A percentile compares a stretch with the other conserved stretches of the same genome.
Conservation (phyloP, 176 grass and related monocot genomes). For the Luzula sylvatica region DNA sequence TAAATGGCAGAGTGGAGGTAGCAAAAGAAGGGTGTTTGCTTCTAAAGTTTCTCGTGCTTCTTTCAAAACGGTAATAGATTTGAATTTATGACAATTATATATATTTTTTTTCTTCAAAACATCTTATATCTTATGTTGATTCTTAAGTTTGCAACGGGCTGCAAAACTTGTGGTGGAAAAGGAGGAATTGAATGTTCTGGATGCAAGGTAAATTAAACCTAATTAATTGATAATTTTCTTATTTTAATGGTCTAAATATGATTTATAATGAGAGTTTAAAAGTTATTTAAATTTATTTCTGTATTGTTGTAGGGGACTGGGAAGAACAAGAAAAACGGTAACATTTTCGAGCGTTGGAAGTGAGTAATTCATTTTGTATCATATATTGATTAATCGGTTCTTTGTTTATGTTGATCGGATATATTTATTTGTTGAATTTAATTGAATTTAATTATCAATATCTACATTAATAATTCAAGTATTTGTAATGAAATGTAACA, state of each 20-base stretch:
- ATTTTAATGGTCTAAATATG: not conserved
- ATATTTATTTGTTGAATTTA: not conserved
- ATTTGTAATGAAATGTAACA: too few relatives aligned
- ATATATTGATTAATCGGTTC: not conserved
- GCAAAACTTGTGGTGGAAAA: slow-evolving; percentile 70
- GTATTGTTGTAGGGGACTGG: slow-evolving; percentile 58
- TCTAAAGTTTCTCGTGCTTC: too few relatives aligned
- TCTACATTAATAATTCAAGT: not conserved
- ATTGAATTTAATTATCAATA: not conserved
- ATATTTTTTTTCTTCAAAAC: too few relatives aligned
- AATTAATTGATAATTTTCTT: not conserved
- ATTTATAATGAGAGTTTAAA: not conserved
- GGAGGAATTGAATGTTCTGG: slow-evolving; percentile 76
- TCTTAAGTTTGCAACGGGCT: slow-evolving; percentile 33
- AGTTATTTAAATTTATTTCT: not conserved
- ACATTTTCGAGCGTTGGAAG: slow-evolving; percentile 99
- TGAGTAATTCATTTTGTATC: slow-evolving; percentile 13
- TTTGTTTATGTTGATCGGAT: not conserved
- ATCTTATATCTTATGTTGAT: too few relatives aligned
- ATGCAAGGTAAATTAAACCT: slow-evolving; percentile 46
- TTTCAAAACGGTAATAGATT: too few relatives aligned
- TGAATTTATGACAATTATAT: too few relatives aligned
- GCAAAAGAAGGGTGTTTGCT: too few relatives aligned
- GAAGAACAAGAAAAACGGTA: slow-evolving; percentile 97
- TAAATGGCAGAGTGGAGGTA: too few relatives aligned